These are phyloP conservation scores for Debaryomyces coudertii DNA, from an alignment of 1,139 yeast species.

Conservation along the genomic window DNA sequence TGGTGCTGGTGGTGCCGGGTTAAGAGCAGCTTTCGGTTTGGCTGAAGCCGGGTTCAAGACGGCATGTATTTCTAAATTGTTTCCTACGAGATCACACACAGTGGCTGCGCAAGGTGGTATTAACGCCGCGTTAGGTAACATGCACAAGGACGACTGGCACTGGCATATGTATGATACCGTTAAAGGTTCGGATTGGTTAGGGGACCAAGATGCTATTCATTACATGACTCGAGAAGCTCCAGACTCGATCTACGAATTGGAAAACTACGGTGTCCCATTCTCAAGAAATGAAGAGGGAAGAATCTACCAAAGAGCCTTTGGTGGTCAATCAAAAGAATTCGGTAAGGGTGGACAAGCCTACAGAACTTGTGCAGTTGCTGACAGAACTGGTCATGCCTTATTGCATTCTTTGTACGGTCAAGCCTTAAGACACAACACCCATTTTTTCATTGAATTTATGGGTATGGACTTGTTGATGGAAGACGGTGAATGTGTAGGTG, in stretches of 20 bases:
- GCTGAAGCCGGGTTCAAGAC: constrained; percentile 97
- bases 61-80: constrained; percentile 94
- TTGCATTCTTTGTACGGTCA: constrained; percentile 96
- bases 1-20: constrained; percentile 99
- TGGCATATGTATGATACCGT: constrained; percentile 99
- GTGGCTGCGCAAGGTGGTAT: constrained; percentile 99
- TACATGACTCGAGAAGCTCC: constrained; percentile 99
- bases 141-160: constrained; percentile 98
- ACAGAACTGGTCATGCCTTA: constrained; percentile 97
- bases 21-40: constrained; percentile 96
- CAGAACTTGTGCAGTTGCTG: constrained; percentile 99
- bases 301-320: constrained; percentile 98
- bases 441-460: constrained; percentile 95
- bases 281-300: constrained; percentile 96
- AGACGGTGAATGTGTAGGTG: constrained; percentile 96
- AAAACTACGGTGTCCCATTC: constrained; percentile 97
- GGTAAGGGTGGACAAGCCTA: constrained; percentile 99
- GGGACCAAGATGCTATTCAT: constrained; percentile 98
- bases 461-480: constrained; percentile 94
- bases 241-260: constrained; percentile 90
- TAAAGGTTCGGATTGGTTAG: constrained; percentile 99
- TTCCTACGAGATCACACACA: constrained; percentile 98
- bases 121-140: constrained; percentile 96
- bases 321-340: constrained; percentile 93
- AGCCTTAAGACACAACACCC: constrained; percentile 94